Evolutionary conservation across 2,329 filamentous ascomycete species (phyloP), one percentile per base, ranked within the genome.

Genomic region (Hymenoscyphus albidus): DNA sequence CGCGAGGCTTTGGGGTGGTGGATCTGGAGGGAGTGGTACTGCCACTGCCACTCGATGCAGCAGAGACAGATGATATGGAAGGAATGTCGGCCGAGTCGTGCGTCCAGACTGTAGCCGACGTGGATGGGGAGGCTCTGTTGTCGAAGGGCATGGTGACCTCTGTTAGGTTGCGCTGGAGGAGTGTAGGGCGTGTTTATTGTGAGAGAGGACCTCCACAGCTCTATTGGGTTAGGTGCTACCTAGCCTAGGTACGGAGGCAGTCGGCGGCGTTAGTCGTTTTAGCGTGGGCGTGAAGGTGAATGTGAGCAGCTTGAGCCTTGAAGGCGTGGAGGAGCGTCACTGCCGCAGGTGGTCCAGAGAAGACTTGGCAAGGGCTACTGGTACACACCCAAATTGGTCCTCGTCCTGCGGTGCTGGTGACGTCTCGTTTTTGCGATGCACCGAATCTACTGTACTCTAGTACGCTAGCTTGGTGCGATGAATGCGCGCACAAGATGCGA

Each of bases 11-110:
- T 10, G 61, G 61, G 5, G 61, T 62, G n/a, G 61, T 62, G 48
- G 61, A 62, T 14, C 61, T 40, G n/a, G 61, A 62, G 32, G 48
- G 44, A 62, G 55, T 55, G 10, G 59, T 14, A 56, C 56, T 56
- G 32, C 35, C 18, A 59, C 56, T 56, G 32, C 35, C 18, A 59
- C 56, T 56, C n/a, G 40, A 63, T 6, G 55, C n/a, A 16, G 61
- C 38, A 14, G 62, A 63, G 27, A 55, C 38, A 14, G 62, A 63
- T 54, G 35, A 51, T 22, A 51, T 51, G 5, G 44, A 51, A 22
- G 44, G 44, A 51, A 10, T 12, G 9, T 51, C 44, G 18, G 44
- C 22, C 44, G 44, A 51, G 44, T 51, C 18, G 44, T 51, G 44
- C 44, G 44, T 12, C 44, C 12, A 18, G 44, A 27, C n/a, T 5